These are phyloP conservation scores for Clonostachys byssicola DNA, from an alignment of 2,329 filamentous ascomycete genomes.

Conservation along the genomic window DNA sequence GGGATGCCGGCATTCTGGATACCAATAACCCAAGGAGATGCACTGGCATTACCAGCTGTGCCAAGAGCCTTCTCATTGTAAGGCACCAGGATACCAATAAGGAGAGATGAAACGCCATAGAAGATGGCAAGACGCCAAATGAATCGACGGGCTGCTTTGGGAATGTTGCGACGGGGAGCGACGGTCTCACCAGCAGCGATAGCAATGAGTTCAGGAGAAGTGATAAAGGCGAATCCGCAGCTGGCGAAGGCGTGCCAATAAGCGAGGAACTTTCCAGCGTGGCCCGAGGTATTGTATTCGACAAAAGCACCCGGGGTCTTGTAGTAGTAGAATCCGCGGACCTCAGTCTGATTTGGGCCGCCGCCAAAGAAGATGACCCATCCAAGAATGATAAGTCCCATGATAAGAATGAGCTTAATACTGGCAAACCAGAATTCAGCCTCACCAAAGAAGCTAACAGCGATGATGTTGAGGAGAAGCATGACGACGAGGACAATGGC, in stretches of 20 bases:
- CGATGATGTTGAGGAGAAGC: conserved; percentile 51
- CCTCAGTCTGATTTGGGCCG: conserved; percentile 40
- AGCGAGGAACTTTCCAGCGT: conserved; percentile 50
- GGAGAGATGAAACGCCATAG: conserved; percentile 57
- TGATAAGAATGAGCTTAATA: conserved; percentile 55
- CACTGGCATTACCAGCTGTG: conserved; percentile 48
- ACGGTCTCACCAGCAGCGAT: conserved; percentile 63
- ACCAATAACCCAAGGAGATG: conserved; percentile 62
- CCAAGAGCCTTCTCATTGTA: conserved; percentile 61
- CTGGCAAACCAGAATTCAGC: conserved; percentile 59
- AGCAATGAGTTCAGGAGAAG: conserved; percentile 58
- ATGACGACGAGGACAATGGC: conserved; percentile 50
- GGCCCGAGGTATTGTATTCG: conserved; percentile 38
- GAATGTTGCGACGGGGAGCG: conserved; percentile 61
- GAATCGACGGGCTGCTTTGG: conserved; percentile 59
- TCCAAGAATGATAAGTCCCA: conserved; percentile 51
- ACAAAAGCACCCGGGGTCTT: conserved; percentile 36
- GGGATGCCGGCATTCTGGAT: conserved; percentile 63
- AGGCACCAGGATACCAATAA: conserved; percentile 59
- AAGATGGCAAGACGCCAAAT: conserved; percentile 60
- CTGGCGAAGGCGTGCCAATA: conserved; percentile 53
- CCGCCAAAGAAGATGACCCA: conserved; percentile 54
- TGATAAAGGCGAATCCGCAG: conserved; percentile 60
- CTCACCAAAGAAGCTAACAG: conserved; percentile 55
- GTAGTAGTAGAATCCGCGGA: conserved; percentile 38